Evolutionary conservation across 2,329 filamentous ascomycete genomes (phyloP).

Genomic region (Claviceps digitariae): DNA sequence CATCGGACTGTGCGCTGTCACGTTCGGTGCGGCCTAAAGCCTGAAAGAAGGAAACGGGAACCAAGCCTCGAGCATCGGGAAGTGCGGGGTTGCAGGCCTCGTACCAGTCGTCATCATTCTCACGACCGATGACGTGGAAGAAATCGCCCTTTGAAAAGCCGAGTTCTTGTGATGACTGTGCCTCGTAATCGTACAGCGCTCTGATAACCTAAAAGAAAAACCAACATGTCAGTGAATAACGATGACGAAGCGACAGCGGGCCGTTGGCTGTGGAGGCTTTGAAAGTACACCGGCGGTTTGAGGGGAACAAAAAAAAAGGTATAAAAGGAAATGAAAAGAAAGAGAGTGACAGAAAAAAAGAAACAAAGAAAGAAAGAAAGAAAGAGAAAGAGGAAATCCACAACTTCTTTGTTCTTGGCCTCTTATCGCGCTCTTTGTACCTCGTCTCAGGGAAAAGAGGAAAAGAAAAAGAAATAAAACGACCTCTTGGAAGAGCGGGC

Average conservation of each 20-base stretch:
- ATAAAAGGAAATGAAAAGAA: not conserved
- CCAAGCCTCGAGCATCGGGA: conserved; percentile 75
- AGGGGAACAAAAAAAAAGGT: not conserved
- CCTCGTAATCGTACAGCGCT: conserved; percentile 85
- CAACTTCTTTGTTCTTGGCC: not conserved
- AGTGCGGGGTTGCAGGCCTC: conserved; percentile 92
- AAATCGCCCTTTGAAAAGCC: conserved; percentile 93
- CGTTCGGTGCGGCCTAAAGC: conserved; percentile 81
- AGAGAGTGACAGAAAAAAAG: no score
- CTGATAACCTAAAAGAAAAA: conserved; percentile 63
- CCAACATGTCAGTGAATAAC: not conserved
- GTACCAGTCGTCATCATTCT: conserved; percentile 94
- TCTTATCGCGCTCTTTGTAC: not conserved
- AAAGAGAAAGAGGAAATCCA: not conserved
- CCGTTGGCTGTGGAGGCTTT: not conserved
- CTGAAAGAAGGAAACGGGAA: conserved; percentile 91
- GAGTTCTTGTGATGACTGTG: conserved; percentile 63
- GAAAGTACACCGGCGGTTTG: not conserved
- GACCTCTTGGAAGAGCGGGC: not conserved
- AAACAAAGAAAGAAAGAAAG: not conserved
- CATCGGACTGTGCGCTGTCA: conserved; percentile 64
- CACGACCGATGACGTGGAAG: conserved; percentile 92
- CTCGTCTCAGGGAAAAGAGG: not conserved
- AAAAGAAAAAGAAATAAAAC: not conserved
- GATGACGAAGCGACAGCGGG: not conserved